These are phyloP conservation scores for Ophiobolus disseminans DNA, from an alignment of 2,329 filamentous ascomycete genomes.

Conservation along the genomic window DNA sequence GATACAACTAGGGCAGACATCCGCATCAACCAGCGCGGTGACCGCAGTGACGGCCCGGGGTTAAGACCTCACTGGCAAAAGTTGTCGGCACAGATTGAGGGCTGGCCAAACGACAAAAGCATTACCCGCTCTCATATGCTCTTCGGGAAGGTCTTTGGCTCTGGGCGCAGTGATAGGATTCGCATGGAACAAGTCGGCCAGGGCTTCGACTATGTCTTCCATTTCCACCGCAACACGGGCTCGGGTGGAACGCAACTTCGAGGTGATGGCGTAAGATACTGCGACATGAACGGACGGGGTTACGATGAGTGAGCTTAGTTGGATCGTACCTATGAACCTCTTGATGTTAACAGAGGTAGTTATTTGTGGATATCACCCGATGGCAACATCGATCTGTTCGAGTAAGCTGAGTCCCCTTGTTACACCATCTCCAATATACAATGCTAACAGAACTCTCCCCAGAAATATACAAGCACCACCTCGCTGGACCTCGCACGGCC, in stretches of 20 bases:
- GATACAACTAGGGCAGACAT: conserved; percentile 12
- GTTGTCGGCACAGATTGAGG: not conserved
- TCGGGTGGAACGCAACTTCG: conserved; percentile 24
- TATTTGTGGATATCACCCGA: conserved; percentile 18
- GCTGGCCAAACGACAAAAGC: not conserved
- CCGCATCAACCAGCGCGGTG: conserved; percentile 26
- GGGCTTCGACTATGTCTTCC: conserved; percentile 14
- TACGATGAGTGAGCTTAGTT: conserved; percentile 17
- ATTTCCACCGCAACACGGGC: conserved; percentile 31
- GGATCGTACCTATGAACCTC: not conserved
- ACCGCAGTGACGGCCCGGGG: conserved; percentile 9
- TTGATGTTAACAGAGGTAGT: not conserved
- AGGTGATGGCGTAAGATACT: conserved; percentile 39
- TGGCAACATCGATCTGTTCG: conserved; percentile 13
- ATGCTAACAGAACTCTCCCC: not conserved
- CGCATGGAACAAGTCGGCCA: conserved; percentile 16
- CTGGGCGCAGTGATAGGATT: conserved; percentile 22
- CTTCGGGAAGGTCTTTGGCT: conserved; percentile 34
- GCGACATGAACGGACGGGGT: conserved; percentile 37
- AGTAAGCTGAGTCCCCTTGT: not conserved
- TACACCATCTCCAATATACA: not conserved
- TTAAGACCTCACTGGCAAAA: conserved; percentile 15
- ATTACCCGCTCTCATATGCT: conserved; percentile 19
- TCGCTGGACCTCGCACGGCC: conserved; percentile 17
- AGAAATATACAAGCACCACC: conserved; percentile 5